A percentile compares a stretch with the other conserved stretches of the same genome.
phyloP scores from a whole-genome alignment of 352 stramenopile genomes.

The Globisporangium emineosum region DNA sequence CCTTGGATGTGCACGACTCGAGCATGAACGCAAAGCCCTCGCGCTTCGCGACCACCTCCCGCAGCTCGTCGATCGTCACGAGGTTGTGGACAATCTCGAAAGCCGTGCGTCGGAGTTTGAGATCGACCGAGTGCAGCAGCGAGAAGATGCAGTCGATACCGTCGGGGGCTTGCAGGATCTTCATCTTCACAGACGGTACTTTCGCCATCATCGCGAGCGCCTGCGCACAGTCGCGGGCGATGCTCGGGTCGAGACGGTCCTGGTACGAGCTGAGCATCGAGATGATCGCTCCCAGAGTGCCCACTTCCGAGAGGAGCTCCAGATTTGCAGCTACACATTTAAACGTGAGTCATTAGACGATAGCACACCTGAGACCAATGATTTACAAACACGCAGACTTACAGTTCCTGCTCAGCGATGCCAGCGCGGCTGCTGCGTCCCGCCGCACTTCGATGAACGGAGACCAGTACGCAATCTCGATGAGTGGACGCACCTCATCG shows the following conservation, averaged over 20 bases:
- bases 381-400: conserved; percentile 11
- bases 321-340: conserved; percentile 59
- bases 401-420: conserved; percentile 76
- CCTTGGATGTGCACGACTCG: conserved; percentile 51
- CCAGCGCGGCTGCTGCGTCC: conserved; percentile 69
- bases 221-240: conserved; percentile 65
- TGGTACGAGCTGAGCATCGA: conserved; percentile 62
- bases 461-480: conserved; percentile 88
- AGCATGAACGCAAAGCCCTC: conserved; percentile 73
- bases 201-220: conserved; percentile 57
- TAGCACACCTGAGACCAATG: no score
- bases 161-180: conserved; percentile 62
- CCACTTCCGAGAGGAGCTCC: conserved; percentile 60
- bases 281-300: conserved; percentile 66
- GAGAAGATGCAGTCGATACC: conserved; percentile 71
- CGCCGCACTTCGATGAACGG: conserved; percentile 77
- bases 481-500: conserved; percentile 67
- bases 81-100: conserved; percentile 64
- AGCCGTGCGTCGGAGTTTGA: conserved; percentile 44
- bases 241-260: conserved; percentile 48
- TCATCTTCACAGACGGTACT: conserved; percentile 46
- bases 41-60: conserved; percentile 54
- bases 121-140: conserved; percentile 48
- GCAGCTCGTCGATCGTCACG: conserved; percentile 55
- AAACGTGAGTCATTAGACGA: not conserved